A percentile compares a stretch with the other conserved stretches of the same genome.
Conservation (phyloP, 2,329 filamentous ascomycete genomes). For the Bisporella sp. region DNA sequence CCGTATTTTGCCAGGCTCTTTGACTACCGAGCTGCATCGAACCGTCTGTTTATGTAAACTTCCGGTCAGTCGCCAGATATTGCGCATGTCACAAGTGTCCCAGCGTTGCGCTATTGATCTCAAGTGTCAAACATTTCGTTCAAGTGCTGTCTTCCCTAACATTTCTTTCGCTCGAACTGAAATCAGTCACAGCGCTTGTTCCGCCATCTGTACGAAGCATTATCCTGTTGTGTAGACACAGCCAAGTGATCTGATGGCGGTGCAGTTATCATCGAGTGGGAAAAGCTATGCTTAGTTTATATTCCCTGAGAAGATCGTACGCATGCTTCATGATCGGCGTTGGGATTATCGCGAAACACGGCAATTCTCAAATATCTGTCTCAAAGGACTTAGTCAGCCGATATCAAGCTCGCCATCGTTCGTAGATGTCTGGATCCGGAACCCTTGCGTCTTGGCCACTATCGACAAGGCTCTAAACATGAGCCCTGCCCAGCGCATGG, state of each 20-base stretch:
- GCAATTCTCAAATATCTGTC: conserved; percentile 13
- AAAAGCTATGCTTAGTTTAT: conserved; percentile 10
- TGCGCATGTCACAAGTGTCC: conserved; percentile 16
- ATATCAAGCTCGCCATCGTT: conserved; percentile 16
- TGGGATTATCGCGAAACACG: conserved; percentile 21
- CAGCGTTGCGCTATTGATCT: conserved; percentile 3
- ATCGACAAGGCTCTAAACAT: conserved; percentile 25
- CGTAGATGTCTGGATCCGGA: conserved; percentile 17
- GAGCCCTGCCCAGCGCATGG: conserved; percentile 19
- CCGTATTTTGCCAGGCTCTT: conserved; percentile 12
- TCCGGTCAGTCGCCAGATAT: conserved; percentile 20
- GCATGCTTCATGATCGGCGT: conserved; percentile 17
- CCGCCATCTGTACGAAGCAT: too few relatives aligned
- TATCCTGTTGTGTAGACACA: too few relatives aligned
- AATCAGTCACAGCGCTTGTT: too few relatives aligned
- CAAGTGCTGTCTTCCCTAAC: not conserved
- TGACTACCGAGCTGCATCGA: conserved; percentile 22
- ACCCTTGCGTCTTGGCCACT: conserved; percentile 21
- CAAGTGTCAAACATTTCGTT: conserved; percentile 16
- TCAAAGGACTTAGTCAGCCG: conserved; percentile 14
- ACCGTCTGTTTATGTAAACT: conserved; percentile 17
- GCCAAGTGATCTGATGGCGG: too few relatives aligned
- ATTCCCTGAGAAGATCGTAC: conserved; percentile 23
- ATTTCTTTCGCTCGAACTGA: too few relatives aligned
- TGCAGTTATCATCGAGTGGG: not conserved